These are phyloP conservation scores for Orbilia quercus DNA, from an alignment of 2,329 filamentous ascomycete species.

Conservation along the genomic window DNA sequence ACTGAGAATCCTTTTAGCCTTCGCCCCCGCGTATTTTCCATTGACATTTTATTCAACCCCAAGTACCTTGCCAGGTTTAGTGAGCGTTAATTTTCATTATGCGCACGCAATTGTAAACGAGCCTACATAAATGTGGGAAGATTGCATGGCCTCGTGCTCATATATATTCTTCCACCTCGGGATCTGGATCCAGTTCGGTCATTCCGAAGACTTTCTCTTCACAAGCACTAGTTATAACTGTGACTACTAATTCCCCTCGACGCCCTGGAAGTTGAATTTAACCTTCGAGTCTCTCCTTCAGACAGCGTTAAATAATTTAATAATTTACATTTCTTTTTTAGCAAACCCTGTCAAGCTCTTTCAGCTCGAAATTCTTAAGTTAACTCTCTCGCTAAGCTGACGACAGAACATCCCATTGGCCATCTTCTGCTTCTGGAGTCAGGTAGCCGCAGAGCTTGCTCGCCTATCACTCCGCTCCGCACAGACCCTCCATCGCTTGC, in stretches of 20 bases:
- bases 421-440: conserved; percentile 40
- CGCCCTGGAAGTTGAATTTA: conserved; percentile 33
- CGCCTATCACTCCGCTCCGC: conserved; percentile 57
- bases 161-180: conserved; percentile 54
- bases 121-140: conserved; percentile 51
- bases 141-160: conserved; percentile 56
- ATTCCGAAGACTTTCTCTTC: conserved; percentile 52
- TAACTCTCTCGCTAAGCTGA: conserved; percentile 53
- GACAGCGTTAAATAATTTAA: conserved; percentile 23
- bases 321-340: conserved; percentile 21
- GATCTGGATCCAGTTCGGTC: conserved; percentile 52
- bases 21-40: conserved; percentile 48
- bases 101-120: conserved; percentile 49
- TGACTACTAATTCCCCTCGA: conserved; percentile 43
- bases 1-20: conserved; percentile 51
- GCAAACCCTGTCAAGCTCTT: conserved; percentile 38
- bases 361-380: conserved; percentile 46
- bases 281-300: conserved; percentile 53
- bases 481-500: conserved; percentile 57
- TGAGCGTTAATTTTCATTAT: conserved; percentile 56
- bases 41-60: conserved; percentile 44
- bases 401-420: conserved; percentile 46
- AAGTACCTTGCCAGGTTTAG: conserved; percentile 52
- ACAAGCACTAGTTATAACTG: conserved; percentile 46
- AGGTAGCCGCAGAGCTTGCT: conserved; percentile 56